phyloP scores from a whole-genome alignment of 2,329 filamentous ascomycete species.

The Penicillium concentricum region DNA sequence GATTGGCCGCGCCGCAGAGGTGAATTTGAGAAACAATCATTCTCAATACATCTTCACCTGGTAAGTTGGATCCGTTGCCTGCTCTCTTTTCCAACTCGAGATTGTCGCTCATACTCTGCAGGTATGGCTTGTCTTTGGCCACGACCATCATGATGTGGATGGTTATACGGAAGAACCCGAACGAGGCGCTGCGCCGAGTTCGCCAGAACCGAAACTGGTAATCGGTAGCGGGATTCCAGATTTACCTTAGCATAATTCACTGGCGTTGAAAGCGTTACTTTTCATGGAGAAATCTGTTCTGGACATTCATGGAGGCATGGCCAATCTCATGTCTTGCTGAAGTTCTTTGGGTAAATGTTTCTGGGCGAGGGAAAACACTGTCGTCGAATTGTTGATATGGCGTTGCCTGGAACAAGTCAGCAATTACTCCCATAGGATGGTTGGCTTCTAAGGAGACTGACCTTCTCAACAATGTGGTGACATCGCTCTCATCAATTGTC shows the following conservation, averaged over 20 bases:
- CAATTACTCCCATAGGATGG: constrained; percentile 9
- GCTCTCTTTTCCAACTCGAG: background rate
- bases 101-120: constrained; percentile 42
- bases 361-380: constrained; percentile 81
- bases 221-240: constrained; percentile 11
- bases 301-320: constrained; percentile 37
- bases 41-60: constrained; percentile 98
- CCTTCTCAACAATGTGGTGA: constrained; percentile 80
- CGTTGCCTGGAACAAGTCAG: constrained; percentile 64
- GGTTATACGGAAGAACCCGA: constrained; percentile 82
- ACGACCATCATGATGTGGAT: constrained; percentile 97
- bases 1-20: constrained; percentile 81
- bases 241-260: constrained; percentile 18
- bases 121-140: constrained; percentile 81
- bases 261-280: constrained; percentile 38
- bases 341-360: constrained; percentile 78
- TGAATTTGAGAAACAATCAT: constrained; percentile 94
- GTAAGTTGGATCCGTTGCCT: constrained; percentile 54
- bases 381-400: constrained; percentile 68
- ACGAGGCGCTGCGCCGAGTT: constrained; percentile 69
- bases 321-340: constrained; percentile 67
- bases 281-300: constrained; percentile 8
- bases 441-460: constrained; percentile 46
- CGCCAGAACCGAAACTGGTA: constrained; percentile 76
- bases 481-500: constrained; percentile 81